These are phyloP conservation scores for Aquilaria agallochum DNA, from an alignment of 441 rosid genomes.

Conservation along the genomic window DNA sequence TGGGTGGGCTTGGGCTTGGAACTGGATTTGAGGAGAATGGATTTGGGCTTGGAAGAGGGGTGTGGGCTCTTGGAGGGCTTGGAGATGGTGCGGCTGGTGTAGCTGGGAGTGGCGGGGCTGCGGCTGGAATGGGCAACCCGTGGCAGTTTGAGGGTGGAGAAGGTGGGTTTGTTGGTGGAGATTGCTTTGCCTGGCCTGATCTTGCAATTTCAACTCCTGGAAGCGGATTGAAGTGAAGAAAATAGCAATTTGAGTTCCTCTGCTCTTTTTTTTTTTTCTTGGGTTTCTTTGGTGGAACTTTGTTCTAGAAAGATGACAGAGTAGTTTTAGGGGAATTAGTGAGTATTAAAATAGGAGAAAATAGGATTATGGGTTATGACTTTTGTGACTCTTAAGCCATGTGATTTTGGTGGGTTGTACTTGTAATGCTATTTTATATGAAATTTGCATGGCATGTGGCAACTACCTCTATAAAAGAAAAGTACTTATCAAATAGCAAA, in stretches of 20 bases:
- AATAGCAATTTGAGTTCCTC: background rate
- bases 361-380: conserved; percentile 6
- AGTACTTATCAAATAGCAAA: too few relatives aligned
- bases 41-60: conserved; percentile 72
- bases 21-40: conserved; percentile 56
- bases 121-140: conserved; percentile 29
- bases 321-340: conserved; percentile 11
- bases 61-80: conserved; percentile 59
- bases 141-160: conserved; percentile 87
- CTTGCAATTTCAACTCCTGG: conserved; percentile 83
- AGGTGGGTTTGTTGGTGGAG: conserved; percentile 53
- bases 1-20: conserved; percentile 69
- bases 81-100: conserved; percentile 37
- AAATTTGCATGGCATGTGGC: conserved; percentile 3
- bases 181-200: conserved; percentile 82
- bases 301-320: background rate
- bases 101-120: conserved; percentile 17
- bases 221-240: conserved; percentile 56
- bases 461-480: background rate
- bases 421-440: conserved; percentile 12
- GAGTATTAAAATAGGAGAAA: conserved; percentile 16
- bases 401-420: conserved; percentile 13
- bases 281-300: background rate
- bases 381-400: conserved; percentile 8
- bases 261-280: conserved; percentile 1